These are phyloP conservation scores for Spiraea crenata DNA, from an alignment of 331 rosid species.

Conservation along the genomic window DNA sequence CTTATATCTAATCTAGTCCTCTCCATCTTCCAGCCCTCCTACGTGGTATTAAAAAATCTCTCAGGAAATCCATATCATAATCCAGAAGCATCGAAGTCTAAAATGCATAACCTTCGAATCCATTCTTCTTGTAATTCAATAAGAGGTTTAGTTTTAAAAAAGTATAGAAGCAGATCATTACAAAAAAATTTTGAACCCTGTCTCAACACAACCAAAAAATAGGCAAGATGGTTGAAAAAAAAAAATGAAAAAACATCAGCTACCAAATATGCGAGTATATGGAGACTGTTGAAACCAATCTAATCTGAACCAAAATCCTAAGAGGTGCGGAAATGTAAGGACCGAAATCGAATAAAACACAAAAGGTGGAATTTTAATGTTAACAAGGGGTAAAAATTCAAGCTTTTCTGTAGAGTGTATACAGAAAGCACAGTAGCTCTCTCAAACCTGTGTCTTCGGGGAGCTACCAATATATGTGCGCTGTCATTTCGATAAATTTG, in stretches of 20 bases:
- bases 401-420: not conserved
- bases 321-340: not conserved
- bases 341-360: not conserved
- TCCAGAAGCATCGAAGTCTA: constrained; percentile 8
- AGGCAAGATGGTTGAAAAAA: not conserved
- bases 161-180: not conserved
- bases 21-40: constrained; percentile 82
- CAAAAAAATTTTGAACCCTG: not conserved
- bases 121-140: constrained; percentile 24
- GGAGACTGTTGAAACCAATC: not conserved
- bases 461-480: not conserved
- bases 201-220: not conserved
- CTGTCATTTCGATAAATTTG: constrained; percentile 4
- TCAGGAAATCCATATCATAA: constrained; percentile 17
- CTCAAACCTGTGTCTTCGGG: not conserved
- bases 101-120: constrained; percentile 9
- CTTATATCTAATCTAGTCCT: constrained; percentile 55
- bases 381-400: not conserved
- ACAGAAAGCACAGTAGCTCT: not conserved
- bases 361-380: constrained; percentile 1
- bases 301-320: not conserved
- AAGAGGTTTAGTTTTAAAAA: constrained; percentile 3
- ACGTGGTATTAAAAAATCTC: constrained; percentile 26
- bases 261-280: not conserved
- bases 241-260: not conserved